Evolutionary conservation across 805 yeast species (phyloP), one percentile per base, ranked within the genome.

Genomic region (Scheffersomyces spartinae): DNA sequence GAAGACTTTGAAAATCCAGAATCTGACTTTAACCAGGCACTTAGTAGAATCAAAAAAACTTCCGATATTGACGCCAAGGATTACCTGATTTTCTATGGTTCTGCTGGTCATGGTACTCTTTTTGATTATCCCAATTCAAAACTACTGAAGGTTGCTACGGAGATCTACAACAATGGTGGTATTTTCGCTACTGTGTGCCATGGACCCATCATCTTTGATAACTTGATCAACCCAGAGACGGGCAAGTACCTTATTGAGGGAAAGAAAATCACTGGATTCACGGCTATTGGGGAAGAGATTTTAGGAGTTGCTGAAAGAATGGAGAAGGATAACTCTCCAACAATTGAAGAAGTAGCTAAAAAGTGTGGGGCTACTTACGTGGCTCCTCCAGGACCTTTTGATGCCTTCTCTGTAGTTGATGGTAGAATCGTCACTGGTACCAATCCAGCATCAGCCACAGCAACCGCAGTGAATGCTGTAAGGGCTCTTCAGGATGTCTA

Each of bases 121-220:
- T 69, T 61, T 35, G 83, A 74, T 43, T 72, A 58, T 47, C 75
- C 75, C 23, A 52, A 43, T 3, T 47, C 42, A 5, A 57, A 42
- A 10, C 47, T 74, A 26, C 71, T 64, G 28, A 33, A 42, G 13
- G 29, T 68, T 21, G 75, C 72, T 12, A 47, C 53, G 15, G 48
- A 52, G 12, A 61, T 73, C 25, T 70, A 64, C 42, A 50, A 48
- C 17, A 46, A 61, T 12, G 69, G 67, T 20, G 80, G 79, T 25
- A 62, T 71, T 20, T 62, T 74, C 13, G 47, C 72, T 22, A 78
- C 81, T 9, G 81, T 74, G 6, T 74, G 83, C 46, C 81, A 74
- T 36, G 83, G 79, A 6, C 77, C 78, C n/a, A 60, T 61, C 13
- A 58, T 74, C 33, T 67, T 74, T 32, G 66, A 58, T n/a, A 55